A percentile compares a stretch with the other conserved stretches of the same genome.
Evolutionary conservation across 768 basidiomycete species (phyloP).

Genomic region (Boletus insuetus): DNA sequence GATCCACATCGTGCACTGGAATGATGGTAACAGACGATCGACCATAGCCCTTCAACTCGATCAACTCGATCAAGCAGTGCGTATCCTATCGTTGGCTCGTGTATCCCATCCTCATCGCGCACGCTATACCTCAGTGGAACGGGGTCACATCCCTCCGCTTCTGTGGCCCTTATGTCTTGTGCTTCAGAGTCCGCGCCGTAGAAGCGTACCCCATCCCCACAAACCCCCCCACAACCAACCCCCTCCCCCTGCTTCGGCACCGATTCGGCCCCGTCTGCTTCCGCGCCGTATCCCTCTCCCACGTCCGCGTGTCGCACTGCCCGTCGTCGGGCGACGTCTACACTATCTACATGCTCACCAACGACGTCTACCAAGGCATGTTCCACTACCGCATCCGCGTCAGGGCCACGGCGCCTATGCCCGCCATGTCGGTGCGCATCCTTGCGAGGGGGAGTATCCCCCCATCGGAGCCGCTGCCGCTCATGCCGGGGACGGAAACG

Average conservation of each 20-base stretch:
- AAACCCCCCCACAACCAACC: slow-evolving; percentile 3
- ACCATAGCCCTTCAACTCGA: slow-evolving; percentile 22
- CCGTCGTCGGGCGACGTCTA: slow-evolving; percentile 36
- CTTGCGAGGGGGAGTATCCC: slow-evolving; percentile 22
- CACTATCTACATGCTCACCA: slow-evolving; percentile 42
- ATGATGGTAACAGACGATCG: slow-evolving; percentile 19
- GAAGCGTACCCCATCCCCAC: slow-evolving; percentile 36
- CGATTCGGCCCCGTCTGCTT: slow-evolving; percentile 35
- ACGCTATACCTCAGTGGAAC: slow-evolving; percentile 33
- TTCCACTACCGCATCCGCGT: slow-evolving; percentile 46
- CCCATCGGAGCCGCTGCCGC: not conserved
- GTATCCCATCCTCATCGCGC: not conserved
- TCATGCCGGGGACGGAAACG: not conserved
- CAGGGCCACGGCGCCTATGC: slow-evolving; percentile 18
- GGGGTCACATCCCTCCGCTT: slow-evolving; percentile 44
- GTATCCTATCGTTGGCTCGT: slow-evolving; percentile 2
- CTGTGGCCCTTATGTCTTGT: slow-evolving; percentile 48
- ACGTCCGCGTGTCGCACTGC: slow-evolving; percentile 32
- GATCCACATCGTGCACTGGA: slow-evolving; percentile 42
- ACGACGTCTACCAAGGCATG: slow-evolving; percentile 45
- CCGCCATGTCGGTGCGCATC: slow-evolving; percentile 40
- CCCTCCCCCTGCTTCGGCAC: slow-evolving; percentile 21
- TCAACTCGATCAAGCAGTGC: slow-evolving; percentile 34
- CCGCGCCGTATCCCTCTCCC: slow-evolving; percentile 37
- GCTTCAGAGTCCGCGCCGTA: slow-evolving; percentile 50